These are phyloP conservation scores for Polytolypa hystricis DNA, from an alignment of 2,329 filamentous ascomycete species.

Conservation along the genomic window DNA sequence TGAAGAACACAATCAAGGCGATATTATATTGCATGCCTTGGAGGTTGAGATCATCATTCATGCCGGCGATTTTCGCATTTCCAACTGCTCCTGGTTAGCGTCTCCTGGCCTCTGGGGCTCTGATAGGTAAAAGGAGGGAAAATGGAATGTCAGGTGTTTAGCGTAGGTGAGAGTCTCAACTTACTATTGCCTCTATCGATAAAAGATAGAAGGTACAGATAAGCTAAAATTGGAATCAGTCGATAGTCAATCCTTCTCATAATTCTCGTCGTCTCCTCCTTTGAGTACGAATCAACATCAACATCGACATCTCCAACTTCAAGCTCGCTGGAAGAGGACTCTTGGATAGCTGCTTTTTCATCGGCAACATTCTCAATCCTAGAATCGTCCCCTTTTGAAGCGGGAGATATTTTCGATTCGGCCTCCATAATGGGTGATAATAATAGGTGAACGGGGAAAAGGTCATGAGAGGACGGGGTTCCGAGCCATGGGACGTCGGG, in stretches of 20 bases:
- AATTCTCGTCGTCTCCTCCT: conserved; percentile 15
- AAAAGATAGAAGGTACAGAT: conserved; percentile 60
- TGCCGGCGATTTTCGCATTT: conserved; percentile 26
- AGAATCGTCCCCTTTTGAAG: background rate
- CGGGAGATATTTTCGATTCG: conserved; percentile 1
- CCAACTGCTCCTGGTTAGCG: conserved; percentile 15
- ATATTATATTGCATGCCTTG: conserved; percentile 37
- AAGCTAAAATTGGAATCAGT: conserved; percentile 31
- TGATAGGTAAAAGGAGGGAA: background rate
- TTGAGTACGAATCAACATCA: conserved; percentile 8
- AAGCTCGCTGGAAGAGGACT: background rate
- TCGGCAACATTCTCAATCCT: conserved; percentile 1
- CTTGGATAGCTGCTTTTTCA: background rate
- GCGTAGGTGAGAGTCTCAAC: background rate
- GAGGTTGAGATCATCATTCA: conserved; percentile 20
- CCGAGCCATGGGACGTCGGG: too few species aligned
- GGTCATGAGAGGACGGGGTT: too few species aligned
- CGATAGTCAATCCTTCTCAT: conserved; percentile 31
- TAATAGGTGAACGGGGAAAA: too few species aligned
- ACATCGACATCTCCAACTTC: conserved; percentile 3
- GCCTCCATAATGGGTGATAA: background rate
- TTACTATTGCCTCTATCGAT: conserved; percentile 46
- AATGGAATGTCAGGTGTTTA: conserved; percentile 2
- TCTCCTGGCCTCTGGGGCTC: background rate
- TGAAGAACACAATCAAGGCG: conserved; percentile 36